These are phyloP conservation scores for Septoria linicola DNA, from an alignment of 2,329 filamentous ascomycete species.

Conservation along the genomic window DNA sequence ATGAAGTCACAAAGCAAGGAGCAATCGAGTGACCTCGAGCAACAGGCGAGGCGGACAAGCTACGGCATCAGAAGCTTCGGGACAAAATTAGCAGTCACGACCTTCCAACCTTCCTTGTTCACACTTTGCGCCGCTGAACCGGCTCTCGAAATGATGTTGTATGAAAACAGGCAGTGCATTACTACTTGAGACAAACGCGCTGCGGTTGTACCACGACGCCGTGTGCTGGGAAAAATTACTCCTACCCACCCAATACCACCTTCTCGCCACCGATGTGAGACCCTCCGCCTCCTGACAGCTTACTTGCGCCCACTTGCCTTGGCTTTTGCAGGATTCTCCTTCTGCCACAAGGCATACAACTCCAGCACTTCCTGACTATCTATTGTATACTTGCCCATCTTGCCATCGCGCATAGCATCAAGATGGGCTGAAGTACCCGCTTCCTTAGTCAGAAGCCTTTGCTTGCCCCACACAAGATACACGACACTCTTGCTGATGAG, in stretches of 20 bases:
- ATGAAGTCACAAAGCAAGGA: not conserved
- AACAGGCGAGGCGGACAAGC: not conserved
- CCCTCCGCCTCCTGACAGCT: not conserved
- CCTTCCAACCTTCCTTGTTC: not conserved
- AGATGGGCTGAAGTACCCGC: slow-evolving; percentile 33
- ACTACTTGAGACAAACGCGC: not conserved
- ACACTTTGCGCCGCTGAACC: not conserved
- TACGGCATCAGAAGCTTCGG: not conserved
- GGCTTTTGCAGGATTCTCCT: not conserved
- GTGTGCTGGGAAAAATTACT: too few relatives aligned
- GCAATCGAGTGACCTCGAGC: not conserved
- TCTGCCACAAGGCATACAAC: slow-evolving; percentile 24
- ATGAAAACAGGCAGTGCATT: not conserved
- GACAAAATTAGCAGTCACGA: not conserved
- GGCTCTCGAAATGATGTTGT: not conserved
- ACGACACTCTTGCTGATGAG: slow-evolving; percentile 33
- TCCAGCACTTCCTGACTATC: slow-evolving; percentile 38
- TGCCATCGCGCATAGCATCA: slow-evolving; percentile 27
- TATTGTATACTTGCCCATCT: slow-evolving; percentile 35
- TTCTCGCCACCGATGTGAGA: not conserved
- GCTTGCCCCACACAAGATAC: slow-evolving; percentile 33
- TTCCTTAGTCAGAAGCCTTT: slow-evolving; percentile 33
- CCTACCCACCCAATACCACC: not conserved
- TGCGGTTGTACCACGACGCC: not conserved
- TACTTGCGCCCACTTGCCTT: not conserved